Conservation (phyloP, 2,329 filamentous ascomycete species). For the Coleophoma crateriformis region DNA sequence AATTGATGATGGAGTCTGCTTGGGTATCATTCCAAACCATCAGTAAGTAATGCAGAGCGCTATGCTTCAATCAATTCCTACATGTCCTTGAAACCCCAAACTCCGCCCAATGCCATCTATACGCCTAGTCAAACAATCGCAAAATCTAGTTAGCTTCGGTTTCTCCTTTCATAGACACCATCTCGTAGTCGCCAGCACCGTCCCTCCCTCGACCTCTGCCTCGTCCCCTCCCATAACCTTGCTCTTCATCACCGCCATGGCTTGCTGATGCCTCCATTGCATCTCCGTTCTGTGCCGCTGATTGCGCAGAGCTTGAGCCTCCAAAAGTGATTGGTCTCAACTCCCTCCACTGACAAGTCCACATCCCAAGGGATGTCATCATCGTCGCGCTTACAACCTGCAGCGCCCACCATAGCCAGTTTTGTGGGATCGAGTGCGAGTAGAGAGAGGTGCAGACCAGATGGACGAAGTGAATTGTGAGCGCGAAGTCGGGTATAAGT, state of each 20-base stretch:
- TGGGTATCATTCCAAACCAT: constrained; percentile 7
- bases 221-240: constrained; percentile 43
- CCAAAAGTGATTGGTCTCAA: constrained; percentile 85
- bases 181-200: constrained; percentile 58
- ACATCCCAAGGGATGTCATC: constrained; percentile 72
- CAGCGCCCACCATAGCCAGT: constrained; percentile 81
- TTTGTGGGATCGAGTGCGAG: constrained; percentile 67
- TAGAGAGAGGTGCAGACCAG: constrained; percentile 74
- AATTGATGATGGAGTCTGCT: constrained; percentile 7
- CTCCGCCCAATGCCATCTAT: constrained; percentile 13
- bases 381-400: constrained; percentile 54
- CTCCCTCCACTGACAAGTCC: constrained; percentile 89
- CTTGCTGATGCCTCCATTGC: constrained; percentile 11
- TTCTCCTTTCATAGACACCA: constrained; percentile 47
- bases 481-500: constrained; percentile 88
- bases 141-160: constrained; percentile 9
- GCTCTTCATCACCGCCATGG: constrained; percentile 36
- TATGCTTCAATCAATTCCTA: neutral
- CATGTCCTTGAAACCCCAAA: constrained; percentile 5
- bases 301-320: constrained; percentile 35
- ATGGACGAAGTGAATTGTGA: constrained; percentile 83
- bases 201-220: constrained; percentile 48
- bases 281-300: constrained; percentile 14
- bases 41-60: neutral
- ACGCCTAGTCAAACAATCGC: constrained; percentile 3